Evolutionary conservation across 2,329 filamentous ascomycete genomes (phyloP), one percentile per base, ranked within the genome.

Genomic region (Reticulascus tulasneorum): DNA sequence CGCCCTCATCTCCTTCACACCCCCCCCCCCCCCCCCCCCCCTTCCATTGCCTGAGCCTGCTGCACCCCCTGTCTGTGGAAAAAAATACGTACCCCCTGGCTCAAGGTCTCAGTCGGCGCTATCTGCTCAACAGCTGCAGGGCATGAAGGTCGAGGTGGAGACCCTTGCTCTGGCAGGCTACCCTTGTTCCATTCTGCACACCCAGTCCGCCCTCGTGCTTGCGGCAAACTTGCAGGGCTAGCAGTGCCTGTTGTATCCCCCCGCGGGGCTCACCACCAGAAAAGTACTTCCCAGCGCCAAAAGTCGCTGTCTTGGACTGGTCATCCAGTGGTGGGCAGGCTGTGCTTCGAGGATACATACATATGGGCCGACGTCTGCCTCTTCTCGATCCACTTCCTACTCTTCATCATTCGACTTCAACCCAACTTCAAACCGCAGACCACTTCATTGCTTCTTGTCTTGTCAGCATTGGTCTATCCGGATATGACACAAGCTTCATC

Each of bases 321-420:
- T 38, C 33, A 26, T 44, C 29, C 32, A 21, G 31, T 33, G 12
- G 34, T 44, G 41, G 41, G 41, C 36, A 35, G 36, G 42, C 42
- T 43, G 40, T 45, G 42, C 42, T 45, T 35, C 36, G 36, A 45
- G 40, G 36, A 43, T 43, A 31, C 36, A 45, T 45, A 45, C 42
- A 45, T 43, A 45, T 45, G 42, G 43, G 42, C 40, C 33, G 42
- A 45, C 42, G 38, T 43, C 31, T 43, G 38, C 42, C 40, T 37
- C 36, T 37, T 31, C 30, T 43, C 42, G 33, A 37, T 45, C 42
- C 40, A 40, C 27, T 15, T 23, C 4, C 15, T 23, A 15, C 23
- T 35, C 30, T 29, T 23, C 42, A 45, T 43, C 42, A 43, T 45
- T 45, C 42, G 42, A 45, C 36, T 45, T 43, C 36, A 43, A 20